phyloP scores from a whole-genome alignment of 2,329 filamentous ascomycete species.

The Verticillium isaacii region DNA sequence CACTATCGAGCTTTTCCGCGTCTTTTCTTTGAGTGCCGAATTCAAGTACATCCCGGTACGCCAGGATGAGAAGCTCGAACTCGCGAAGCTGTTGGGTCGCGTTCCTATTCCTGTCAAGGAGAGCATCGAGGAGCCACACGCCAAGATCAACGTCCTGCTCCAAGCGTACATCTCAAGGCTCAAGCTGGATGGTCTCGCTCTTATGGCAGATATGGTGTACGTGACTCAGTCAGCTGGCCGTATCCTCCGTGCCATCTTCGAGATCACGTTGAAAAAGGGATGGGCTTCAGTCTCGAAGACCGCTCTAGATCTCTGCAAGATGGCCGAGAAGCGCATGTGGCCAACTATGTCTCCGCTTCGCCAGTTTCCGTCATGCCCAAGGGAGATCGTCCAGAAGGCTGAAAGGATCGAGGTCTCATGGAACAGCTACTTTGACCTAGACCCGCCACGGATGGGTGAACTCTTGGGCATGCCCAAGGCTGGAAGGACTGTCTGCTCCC shows the following conservation, averaged over 20 bases:
- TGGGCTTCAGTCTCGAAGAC: constrained; percentile 93
- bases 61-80: constrained; percentile 94
- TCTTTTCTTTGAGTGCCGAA: constrained; percentile 93
- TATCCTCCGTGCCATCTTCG: constrained; percentile 92
- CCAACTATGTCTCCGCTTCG: constrained; percentile 94
- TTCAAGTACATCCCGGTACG: constrained; percentile 99
- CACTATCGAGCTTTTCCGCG: constrained; percentile 91
- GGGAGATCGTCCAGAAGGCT: constrained; percentile 84
- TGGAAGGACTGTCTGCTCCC: constrained; percentile 75
- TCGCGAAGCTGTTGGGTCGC: constrained; percentile 82
- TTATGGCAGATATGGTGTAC: constrained; percentile 99
- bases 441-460: constrained; percentile 94
- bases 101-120: constrained; percentile 98
- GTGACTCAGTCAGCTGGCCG: constrained; percentile 96
- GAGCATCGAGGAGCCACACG: constrained; percentile 91
- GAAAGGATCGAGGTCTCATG: constrained; percentile 94
- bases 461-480: constrained; percentile 85
- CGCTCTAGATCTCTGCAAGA: constrained; percentile 92
- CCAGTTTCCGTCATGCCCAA: constrained; percentile 78
- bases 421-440: constrained; percentile 91
- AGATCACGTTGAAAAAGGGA: constrained; percentile 95
- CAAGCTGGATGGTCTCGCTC: constrained; percentile 84
- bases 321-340: constrained; percentile 99
- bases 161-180: constrained; percentile 96
- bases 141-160: constrained; percentile 95